A percentile compares a stretch with the other conserved stretches of the same genome.
Evolutionary conservation across 208 protist species (phyloP).

Genomic region (Leishmania mexicana): DNA sequence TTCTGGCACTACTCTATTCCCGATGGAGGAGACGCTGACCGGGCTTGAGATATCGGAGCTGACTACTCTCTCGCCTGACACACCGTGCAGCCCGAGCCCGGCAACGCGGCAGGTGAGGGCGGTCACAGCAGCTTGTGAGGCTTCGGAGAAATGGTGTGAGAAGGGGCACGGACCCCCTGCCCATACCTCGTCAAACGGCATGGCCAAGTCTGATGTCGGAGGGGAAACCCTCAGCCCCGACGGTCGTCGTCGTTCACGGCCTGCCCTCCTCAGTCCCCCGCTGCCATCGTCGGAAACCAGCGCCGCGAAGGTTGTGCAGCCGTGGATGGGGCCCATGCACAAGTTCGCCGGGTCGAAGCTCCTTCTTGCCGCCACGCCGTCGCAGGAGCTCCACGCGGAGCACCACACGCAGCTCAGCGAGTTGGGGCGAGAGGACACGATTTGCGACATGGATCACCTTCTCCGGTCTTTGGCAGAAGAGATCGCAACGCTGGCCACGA

Average conservation of each 20-base stretch:
- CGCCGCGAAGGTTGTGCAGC: not conserved
- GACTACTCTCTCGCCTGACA: slow-evolving; percentile 21
- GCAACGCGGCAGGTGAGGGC: not conserved
- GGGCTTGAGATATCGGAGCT: slow-evolving; percentile 15
- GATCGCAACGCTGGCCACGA: slow-evolving; percentile 25
- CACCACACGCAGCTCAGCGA: slow-evolving; percentile 7
- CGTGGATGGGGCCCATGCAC: slow-evolving; percentile 41
- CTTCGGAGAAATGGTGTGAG: too few relatives aligned
- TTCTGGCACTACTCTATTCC: not conserved
- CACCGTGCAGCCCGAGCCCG: slow-evolving; percentile 13
- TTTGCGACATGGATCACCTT: slow-evolving; percentile 36
- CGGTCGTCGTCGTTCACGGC: not conserved
- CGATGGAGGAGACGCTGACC: slow-evolving; percentile 11
- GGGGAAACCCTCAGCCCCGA: not conserved
- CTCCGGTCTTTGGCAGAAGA: slow-evolving; percentile 25
- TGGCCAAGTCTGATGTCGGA: not conserved
- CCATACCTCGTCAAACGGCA: not conserved
- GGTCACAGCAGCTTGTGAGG: not conserved
- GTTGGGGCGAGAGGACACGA: slow-evolving; percentile 19
- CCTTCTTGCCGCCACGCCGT: not conserved
- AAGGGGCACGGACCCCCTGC: not conserved
- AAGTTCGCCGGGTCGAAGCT: slow-evolving; percentile 2
- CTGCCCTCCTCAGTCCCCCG: not conserved
- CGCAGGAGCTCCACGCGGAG: not conserved
- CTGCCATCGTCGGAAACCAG: not conserved